phyloP scores from a whole-genome alignment of 225 moss, liverwort and hornwort species.

The Asterella californica region DNA sequence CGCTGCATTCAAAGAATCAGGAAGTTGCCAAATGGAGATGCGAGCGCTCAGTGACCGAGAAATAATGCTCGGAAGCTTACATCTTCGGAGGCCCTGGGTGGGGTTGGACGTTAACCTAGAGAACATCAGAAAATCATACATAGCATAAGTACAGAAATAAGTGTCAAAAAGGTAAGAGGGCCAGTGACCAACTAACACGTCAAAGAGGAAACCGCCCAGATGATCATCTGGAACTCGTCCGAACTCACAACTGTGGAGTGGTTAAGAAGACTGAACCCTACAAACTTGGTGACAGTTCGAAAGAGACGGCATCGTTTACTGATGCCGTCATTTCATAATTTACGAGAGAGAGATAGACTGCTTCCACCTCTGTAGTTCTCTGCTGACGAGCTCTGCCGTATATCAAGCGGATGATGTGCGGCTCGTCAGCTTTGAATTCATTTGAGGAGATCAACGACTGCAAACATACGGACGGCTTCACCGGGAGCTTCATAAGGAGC shows the following conservation, averaged over 20 bases:
- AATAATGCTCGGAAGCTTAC: background rate
- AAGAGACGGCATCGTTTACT: no score
- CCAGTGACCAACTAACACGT: background rate
- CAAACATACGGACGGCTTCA: background rate
- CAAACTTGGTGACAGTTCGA: no score
- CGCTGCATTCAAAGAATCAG: background rate
- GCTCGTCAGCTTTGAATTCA: no score
- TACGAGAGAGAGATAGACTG: no score
- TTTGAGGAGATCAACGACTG: no score
- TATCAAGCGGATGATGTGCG: no score
- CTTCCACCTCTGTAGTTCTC: no score
- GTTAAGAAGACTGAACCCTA: no score
- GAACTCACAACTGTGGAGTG: no score
- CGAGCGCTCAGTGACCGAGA: background rate
- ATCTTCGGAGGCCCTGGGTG: background rate
- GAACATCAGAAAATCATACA: background rate
- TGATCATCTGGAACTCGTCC: background rate
- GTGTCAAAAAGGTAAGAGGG: background rate
- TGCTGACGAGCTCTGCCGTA: no score
- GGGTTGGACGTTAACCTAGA: background rate
- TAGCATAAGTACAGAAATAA: background rate
- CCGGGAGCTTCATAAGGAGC: background rate
- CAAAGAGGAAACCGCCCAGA: background rate
- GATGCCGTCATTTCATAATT: no score
- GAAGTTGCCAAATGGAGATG: background rate